Base-by-base conservation (phyloP, 2,329 filamentous ascomycete genomes). In the Pseudocercospora musae region DNA sequence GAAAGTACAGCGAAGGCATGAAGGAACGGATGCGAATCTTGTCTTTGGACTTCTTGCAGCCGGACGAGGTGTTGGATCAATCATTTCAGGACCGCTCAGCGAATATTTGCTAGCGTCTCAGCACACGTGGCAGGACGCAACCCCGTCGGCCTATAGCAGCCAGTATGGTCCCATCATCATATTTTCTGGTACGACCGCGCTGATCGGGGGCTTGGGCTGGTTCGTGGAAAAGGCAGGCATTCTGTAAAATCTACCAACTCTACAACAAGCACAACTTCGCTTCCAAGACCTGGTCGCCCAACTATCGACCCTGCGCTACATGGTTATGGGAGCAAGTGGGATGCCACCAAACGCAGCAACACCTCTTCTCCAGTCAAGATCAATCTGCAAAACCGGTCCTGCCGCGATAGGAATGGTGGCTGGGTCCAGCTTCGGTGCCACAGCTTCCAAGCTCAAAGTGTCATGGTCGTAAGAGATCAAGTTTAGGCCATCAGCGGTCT, bases 41-140 rank as follows among this genome's bases (percentile, higher is more conserved):
- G 75, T 83, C 0, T 80, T 84, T 62, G 78, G 78, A 0, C 76
- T 80, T 21, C 70, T 85, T 54, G 78, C 79, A 6, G 79, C 78
- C 18, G 82, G 82, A 0, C 78, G 80, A 56, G 82, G 82, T 0
- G 75, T 84, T 23, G 82, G 82, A 3, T 82, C 81, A 67, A 72
- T 85, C 11, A 77, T 79, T n/a, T 78, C 76, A 63, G 82, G 83
- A 3, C 82, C 83, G 0, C 71, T 84, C 21, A 83, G 80, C 48
- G 81, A 82, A 67, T 74, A 73, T 6, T 68, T 82, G 29, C 61
- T 81, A 15, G 70, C 70, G 27, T 70, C 70, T 42, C 72, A 74
- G 54, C 70, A 53, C 11, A 27, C n/a, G 1, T 64, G 58, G 53
- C n/a, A 55, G 8, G 56, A 56, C 15, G 15, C 21, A 56, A 75